Base-by-base conservation (phyloP, 192 early-diverging fungal genomes). In the Phlyctochytrium planicorne region DNA sequence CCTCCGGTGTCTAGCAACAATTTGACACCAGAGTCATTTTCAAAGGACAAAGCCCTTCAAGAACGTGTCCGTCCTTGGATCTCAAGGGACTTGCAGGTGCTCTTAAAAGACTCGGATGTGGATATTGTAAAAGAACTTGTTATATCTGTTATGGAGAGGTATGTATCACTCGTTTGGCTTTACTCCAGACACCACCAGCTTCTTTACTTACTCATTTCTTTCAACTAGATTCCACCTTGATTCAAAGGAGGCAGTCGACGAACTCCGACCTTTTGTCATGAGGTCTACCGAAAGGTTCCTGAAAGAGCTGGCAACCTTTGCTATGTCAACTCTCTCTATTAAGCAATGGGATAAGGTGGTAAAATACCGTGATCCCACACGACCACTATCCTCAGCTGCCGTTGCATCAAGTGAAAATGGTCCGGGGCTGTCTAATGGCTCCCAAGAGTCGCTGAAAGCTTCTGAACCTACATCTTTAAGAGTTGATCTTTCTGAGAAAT, bases 281-380 rank as follows among this genome's bases (percentile, higher is more conserved):
- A 47, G 20, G 40, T 14, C 6, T 47, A 47, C 40, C 40, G 40
- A 47, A 47, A 6, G 20, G 40, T 47, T 47, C 20, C 20, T 47
- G 40, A 47, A 47, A 47, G 40, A 47, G 40, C 40, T 47, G 6
- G 40, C 6, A 47, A 20, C 20, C 6, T 47, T 47, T 20, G 40
- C 40, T 6, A 6, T 14, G 40, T 47, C 40, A 20, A 47, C 40
- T 20, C 40, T 47, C 10, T 14, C 6, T 47, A 47, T 47, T 6
- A 47, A 47, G 40, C 40, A 47, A 47, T 47, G 40, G 40, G 40
- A 47, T 47, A 47, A 47, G 20, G 10, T 47, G 40, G 40, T 47
- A 14, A 6, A 20, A 14, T 47, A 47, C 20, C 20, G 10, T 20
- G 20, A 47, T 20, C 40, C 40, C 40, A 47, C n/a, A n/a, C n/a